Evolutionary conservation across 345 rosid species (phyloP).

Genomic region (Angophora floribunda): DNA sequence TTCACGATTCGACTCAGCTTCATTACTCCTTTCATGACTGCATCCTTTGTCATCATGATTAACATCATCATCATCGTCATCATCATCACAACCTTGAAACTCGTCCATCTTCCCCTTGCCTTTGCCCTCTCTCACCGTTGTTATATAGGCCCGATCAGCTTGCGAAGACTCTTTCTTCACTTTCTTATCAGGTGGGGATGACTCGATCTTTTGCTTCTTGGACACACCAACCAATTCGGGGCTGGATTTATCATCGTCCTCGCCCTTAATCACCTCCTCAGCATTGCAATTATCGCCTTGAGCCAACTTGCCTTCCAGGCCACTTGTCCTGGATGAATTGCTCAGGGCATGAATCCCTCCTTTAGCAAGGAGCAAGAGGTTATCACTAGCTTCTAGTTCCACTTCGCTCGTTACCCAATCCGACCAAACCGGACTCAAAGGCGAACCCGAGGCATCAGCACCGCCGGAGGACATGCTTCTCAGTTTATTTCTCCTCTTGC

Average conservation of each 20-base stretch:
- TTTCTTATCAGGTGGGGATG: not conserved
- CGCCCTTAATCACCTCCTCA: not conserved
- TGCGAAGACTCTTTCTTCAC: not conserved
- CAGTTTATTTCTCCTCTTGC: not conserved
- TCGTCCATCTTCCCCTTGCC: not conserved
- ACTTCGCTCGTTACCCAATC: not conserved
- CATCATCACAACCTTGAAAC: not conserved
- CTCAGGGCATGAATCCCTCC: not conserved
- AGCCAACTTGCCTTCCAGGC: not conserved
- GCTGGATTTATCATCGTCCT: not conserved
- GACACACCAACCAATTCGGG: not conserved
- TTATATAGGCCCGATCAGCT: not conserved
- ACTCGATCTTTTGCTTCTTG: not conserved
- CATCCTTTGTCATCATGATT: not conserved
- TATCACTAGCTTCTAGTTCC: conserved; percentile 10
- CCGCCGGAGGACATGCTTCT: not conserved
- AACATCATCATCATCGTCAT: not conserved
- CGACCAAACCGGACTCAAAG: not conserved
- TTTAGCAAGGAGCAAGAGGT: conserved; percentile 22
- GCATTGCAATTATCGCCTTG: not conserved
- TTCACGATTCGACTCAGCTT: not conserved
- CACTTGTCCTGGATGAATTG: not conserved
- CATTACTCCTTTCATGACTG: not conserved
- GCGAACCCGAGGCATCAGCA: not conserved
- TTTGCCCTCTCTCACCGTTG: not conserved